phyloP scores from a whole-genome alignment of 805 yeast species.

The Myxozyma vanderwaltii region DNA sequence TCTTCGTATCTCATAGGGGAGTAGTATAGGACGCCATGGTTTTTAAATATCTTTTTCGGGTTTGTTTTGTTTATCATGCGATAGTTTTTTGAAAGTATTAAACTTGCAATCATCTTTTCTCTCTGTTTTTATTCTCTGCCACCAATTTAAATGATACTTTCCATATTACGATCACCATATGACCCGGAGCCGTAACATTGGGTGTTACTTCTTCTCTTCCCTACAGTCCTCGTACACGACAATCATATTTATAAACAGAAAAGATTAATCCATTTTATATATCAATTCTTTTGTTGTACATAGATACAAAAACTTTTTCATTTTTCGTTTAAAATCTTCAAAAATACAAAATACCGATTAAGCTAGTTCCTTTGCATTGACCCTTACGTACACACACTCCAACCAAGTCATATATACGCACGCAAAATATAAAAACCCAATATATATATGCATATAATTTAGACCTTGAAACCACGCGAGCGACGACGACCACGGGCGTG shows the following conservation, averaged over 20 bases:
- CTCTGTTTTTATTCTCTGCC: no score
- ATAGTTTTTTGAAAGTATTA: no score
- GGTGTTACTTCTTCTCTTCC: no score
- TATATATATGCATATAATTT: conserved; percentile 44
- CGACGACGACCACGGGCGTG: conserved; percentile 99
- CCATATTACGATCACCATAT: conserved; percentile 1
- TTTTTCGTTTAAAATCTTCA: neutral
- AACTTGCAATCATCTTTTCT: no score
- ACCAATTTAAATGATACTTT: conserved; percentile 9
- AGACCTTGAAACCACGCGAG: conserved; percentile 99
- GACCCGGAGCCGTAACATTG: no score
- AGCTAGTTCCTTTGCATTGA: neutral
- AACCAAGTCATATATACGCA: conserved; percentile 3
- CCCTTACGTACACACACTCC: conserved; percentile 13
- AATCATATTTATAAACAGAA: conserved; percentile 3
- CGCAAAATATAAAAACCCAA: conserved; percentile 11
- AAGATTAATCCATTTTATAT: conserved; percentile 9
- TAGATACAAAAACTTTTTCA: neutral
- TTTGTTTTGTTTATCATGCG: no score
- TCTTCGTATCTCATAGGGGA: neutral
- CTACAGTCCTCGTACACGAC: conserved; percentile 12
- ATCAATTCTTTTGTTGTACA: conserved; percentile 9
- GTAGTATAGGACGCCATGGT: neutral
- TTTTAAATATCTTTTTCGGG: no score
- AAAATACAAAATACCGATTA: neutral